Evolutionary conservation across 1,284 basidiomycete genomes (phyloP).

Genomic region (Ustilago tritici): DNA sequence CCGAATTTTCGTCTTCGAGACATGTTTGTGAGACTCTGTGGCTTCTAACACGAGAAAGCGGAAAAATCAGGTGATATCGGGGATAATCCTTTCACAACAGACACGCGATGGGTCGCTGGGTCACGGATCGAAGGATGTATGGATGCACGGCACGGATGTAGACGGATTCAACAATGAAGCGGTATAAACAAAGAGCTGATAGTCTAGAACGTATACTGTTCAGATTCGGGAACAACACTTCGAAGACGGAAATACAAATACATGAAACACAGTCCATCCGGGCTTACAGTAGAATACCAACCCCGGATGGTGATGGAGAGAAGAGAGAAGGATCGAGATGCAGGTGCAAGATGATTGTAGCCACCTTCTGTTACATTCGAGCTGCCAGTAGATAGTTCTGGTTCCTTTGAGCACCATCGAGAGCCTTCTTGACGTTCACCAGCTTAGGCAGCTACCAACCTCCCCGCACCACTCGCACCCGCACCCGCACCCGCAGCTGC

Average conservation of each 20-base stretch:
- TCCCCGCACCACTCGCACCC: constrained; percentile 4
- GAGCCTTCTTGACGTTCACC: neutral
- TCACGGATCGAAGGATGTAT: no score
- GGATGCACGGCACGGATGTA: no score
- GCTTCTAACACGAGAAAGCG: neutral
- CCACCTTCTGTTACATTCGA: no score
- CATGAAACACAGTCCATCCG: neutral
- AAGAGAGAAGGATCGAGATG: neutral
- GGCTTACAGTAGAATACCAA: neutral
- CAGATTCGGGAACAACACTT: no score
- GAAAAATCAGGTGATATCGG: neutral
- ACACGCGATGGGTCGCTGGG: no score
- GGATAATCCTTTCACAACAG: neutral
- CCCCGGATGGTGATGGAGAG: no score
- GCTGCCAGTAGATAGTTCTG: neutral
- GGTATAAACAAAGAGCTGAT: no score
- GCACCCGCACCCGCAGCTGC: constrained; percentile 5
- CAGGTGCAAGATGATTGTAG: no score
- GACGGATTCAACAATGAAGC: no score
- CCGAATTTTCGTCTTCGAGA: neutral
- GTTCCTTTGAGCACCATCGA: neutral
- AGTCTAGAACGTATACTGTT: no score
- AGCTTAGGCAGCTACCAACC: constrained; percentile 27
- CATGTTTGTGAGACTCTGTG: neutral
- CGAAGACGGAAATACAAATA: constrained; percentile 6